Evolutionary conservation across 148 eudicot genomes (phyloP).

Genomic region (Mesembryanthemum crystallinum): DNA sequence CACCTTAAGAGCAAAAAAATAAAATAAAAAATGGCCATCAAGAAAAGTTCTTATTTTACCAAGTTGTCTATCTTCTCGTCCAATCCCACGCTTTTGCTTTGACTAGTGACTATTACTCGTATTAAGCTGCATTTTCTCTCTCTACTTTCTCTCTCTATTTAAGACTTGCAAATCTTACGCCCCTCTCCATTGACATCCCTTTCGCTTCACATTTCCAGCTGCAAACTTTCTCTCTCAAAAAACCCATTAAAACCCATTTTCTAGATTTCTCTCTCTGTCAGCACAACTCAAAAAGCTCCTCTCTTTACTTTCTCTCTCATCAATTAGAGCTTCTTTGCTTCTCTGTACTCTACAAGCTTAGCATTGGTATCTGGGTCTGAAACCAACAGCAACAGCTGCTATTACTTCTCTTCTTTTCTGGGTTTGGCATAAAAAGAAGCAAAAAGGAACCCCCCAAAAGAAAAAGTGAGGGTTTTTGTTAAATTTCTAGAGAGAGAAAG

Average conservation of each 20-base stretch:
- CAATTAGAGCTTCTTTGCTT: background rate
- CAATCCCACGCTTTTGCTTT: constrained; percentile 5
- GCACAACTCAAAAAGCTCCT: background rate
- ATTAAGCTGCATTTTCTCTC: too few species aligned
- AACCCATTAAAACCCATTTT: constrained; percentile 3
- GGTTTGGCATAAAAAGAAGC: background rate
- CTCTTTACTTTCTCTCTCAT: background rate
- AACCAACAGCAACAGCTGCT: background rate
- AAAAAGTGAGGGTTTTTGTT: constrained; percentile 11
- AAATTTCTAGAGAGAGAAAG: too few species aligned
- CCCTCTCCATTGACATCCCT: background rate
- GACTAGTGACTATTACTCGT: background rate
- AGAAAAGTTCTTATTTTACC: too few species aligned
- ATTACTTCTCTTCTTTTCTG: background rate
- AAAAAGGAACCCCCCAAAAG: background rate
- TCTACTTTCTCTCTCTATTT: constrained; percentile 6
- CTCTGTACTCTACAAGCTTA: background rate
- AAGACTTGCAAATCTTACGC: background rate
- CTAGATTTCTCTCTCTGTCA: background rate
- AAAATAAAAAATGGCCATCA: too few species aligned
- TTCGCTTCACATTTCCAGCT: background rate
- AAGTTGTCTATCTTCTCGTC: background rate
- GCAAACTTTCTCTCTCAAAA: background rate
- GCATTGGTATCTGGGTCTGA: constrained; percentile 3
- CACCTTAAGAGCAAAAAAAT: too few species aligned